A percentile compares a stretch with the other conserved stretches of the same genome.
Conservation (phyloP, 2,329 filamentous ascomycete genomes). For the Alternaria rosae region DNA sequence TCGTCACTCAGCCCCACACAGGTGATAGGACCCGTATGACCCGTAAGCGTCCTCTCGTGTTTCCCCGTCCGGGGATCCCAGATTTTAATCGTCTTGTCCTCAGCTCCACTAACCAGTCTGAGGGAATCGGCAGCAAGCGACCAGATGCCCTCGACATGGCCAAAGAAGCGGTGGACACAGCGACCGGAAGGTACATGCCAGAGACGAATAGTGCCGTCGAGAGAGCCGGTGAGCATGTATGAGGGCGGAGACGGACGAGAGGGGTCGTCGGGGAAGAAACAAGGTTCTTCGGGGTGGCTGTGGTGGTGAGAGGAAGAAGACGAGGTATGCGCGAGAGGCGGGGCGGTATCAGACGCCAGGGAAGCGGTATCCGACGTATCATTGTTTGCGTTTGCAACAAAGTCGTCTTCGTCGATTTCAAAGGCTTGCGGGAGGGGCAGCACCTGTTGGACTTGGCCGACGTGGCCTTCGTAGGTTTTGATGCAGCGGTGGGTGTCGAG, state of each 20-base stretch:
- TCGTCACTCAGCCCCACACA: conserved; percentile 92
- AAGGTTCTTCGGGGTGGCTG: conserved; percentile 23
- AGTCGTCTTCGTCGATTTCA: conserved; percentile 78
- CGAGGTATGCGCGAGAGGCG: conserved; percentile 12
- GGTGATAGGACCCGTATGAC: conserved; percentile 88
- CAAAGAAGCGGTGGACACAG: conserved; percentile 92
- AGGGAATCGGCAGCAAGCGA: conserved; percentile 87
- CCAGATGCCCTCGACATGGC: conserved; percentile 96
- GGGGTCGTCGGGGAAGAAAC: conserved; percentile 66
- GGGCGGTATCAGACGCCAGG: conserved; percentile 34
- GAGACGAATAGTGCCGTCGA: conserved; percentile 89
- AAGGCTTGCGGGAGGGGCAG: conserved; percentile 85
- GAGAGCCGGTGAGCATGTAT: conserved; percentile 91
- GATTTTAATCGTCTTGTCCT: conserved; percentile 93
- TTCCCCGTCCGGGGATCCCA: conserved; percentile 94
- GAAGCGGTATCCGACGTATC: conserved; percentile 54
- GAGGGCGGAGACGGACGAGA: conserved; percentile 77
- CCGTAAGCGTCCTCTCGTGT: conserved; percentile 90
- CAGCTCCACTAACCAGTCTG: conserved; percentile 85
- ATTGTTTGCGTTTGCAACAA: conserved; percentile 63
- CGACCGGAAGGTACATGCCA: conserved; percentile 87
- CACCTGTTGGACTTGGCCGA: conserved; percentile 94
- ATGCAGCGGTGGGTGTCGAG: conserved; percentile 84
- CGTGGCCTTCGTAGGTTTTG: conserved; percentile 81
- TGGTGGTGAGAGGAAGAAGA: conserved; percentile 10